phyloP scores from a whole-genome alignment of 495 filamentous ascomycete genomes.

The Talaromyces trachyspermus region DNA sequence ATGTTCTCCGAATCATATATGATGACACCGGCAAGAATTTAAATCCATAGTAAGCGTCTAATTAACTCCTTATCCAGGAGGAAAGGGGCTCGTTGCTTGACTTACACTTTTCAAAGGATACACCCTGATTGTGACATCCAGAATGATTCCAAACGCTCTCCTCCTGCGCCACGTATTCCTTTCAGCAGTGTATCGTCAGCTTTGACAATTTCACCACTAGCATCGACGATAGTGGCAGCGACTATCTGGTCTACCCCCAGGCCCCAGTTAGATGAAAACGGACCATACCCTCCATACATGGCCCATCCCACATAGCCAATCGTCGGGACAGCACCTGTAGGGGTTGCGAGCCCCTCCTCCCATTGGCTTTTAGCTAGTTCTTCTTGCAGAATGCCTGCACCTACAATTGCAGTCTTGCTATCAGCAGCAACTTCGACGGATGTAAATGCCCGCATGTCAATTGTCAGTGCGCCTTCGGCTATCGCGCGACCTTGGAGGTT shows the following conservation, averaged over 20 bases:
- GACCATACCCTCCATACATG: conserved; percentile 31
- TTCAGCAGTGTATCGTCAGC: conserved; percentile 26
- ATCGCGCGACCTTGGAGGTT: conserved; percentile 23
- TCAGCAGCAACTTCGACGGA: conserved; percentile 19
- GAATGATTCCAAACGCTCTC: conserved; percentile 33
- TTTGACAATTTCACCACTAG: conserved; percentile 23
- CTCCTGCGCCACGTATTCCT: conserved; percentile 32
- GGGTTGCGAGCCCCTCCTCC: conserved; percentile 21
- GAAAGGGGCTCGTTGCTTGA: background rate
- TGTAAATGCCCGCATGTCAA: conserved; percentile 33
- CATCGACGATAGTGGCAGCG: conserved; percentile 27
- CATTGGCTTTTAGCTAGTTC: conserved; percentile 17
- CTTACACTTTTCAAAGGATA: conserved; percentile 27
- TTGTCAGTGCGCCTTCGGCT: conserved; percentile 18
- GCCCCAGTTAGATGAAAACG: conserved; percentile 23
- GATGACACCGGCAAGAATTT: conserved; percentile 27
- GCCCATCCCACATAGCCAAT: conserved; percentile 34
- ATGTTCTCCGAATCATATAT: conserved; percentile 24
- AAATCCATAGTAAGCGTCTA: conserved; percentile 2
- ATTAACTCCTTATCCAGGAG: background rate
- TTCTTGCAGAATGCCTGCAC: conserved; percentile 26
- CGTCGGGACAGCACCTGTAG: conserved; percentile 16
- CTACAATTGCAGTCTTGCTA: conserved; percentile 22
- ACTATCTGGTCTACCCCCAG: conserved; percentile 35
- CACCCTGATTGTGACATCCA: conserved; percentile 29